A percentile compares a stretch with the other conserved stretches of the same genome.
These are phyloP conservation scores for Ramularia endophylla DNA, from an alignment of 2,329 filamentous ascomycete species.

Conservation along the genomic window DNA sequence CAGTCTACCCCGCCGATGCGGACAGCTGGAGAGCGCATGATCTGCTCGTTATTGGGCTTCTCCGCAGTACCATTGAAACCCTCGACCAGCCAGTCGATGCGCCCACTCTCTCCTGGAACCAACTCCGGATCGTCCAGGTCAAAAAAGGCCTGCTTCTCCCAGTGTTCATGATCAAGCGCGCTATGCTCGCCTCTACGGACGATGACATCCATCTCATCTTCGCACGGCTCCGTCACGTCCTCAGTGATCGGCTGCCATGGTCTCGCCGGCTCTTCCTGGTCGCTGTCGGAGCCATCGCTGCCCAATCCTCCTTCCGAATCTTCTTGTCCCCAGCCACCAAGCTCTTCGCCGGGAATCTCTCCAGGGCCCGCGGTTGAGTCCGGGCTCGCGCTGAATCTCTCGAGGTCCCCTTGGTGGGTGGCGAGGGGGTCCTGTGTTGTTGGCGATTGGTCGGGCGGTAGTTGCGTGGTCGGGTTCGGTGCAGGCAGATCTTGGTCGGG, in stretches of 20 bases:
- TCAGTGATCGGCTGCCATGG: constrained; percentile 44
- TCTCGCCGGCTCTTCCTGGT: constrained; percentile 29
- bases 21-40: constrained; percentile 54
- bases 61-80: constrained; percentile 56
- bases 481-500: neutral
- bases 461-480: too few species aligned
- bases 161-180: constrained; percentile 54
- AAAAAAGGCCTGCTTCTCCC: constrained; percentile 52
- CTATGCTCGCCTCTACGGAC: constrained; percentile 46
- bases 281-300: constrained; percentile 24
- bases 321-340: too few species aligned
- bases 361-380: too few species aligned
- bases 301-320: constrained; percentile 1
- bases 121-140: constrained; percentile 55
- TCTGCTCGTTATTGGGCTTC: constrained; percentile 51
- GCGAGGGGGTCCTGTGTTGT: too few species aligned
- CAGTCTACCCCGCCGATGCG: constrained; percentile 56
- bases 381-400: too few species aligned
- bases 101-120: constrained; percentile 46
- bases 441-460: too few species aligned
- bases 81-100: constrained; percentile 54
- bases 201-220: constrained; percentile 54
- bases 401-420: too few species aligned
- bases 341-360: too few species aligned
- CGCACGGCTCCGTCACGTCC: constrained; percentile 50